A percentile compares a stretch with the other conserved stretches of the same genome.
These are phyloP conservation scores for Wallemia ichthyophaga DNA, from an alignment of 1,284 basidiomycete species.

Conservation along the genomic window DNA sequence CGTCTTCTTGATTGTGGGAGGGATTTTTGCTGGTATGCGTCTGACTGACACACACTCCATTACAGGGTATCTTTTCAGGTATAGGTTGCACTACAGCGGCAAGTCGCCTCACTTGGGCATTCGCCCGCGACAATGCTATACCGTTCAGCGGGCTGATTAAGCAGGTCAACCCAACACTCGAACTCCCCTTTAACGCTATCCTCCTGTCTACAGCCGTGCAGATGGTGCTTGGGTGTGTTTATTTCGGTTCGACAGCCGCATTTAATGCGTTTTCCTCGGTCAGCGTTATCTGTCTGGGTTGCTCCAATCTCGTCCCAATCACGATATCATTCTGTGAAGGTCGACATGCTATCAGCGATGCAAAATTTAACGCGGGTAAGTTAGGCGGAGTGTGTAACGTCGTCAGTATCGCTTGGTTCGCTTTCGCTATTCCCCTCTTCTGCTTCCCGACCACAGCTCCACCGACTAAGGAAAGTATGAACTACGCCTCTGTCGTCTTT, in stretches of 20 bases:
- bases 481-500: conserved; percentile 16
- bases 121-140: conserved; percentile 19
- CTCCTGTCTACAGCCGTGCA: conserved; percentile 17
- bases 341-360: conserved; percentile 13
- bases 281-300: conserved; percentile 14
- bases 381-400: conserved; percentile 14
- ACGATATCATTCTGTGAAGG: conserved; percentile 15
- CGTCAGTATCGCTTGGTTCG: conserved; percentile 18
- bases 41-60: conserved; percentile 8
- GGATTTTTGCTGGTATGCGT: conserved; percentile 5
- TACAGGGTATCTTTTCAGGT: conserved; percentile 19
- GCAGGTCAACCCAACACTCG: conserved; percentile 15
- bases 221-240: conserved; percentile 17
- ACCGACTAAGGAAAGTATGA: conserved; percentile 17
- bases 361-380: conserved; percentile 17
- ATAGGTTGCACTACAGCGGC: conserved; percentile 20
- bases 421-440: conserved; percentile 18
- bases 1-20: conserved; percentile 4
- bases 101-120: conserved; percentile 19
- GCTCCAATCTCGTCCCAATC: conserved; percentile 18
- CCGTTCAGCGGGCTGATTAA: conserved; percentile 16
- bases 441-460: conserved; percentile 19
- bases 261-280: conserved; percentile 14
- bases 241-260: conserved; percentile 14
- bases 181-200: conserved; percentile 17